Evolutionary conservation across 2,329 filamentous ascomycete species (phyloP).

Genomic region (Pseudogymnoascus sp.): DNA sequence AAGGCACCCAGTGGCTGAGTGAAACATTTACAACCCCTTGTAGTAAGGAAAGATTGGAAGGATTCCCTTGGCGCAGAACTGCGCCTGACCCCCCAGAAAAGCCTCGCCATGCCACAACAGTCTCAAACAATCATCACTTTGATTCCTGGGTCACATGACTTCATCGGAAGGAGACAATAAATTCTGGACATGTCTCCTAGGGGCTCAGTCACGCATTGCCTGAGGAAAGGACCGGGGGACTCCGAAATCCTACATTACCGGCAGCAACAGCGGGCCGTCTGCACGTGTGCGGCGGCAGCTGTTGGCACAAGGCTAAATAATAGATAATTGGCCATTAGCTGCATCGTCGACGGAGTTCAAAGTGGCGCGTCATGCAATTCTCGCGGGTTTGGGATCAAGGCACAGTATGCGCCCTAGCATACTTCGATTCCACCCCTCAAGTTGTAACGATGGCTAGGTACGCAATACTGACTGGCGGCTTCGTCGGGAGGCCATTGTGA

Average conservation of each 20-base stretch:
- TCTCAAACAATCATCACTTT: background rate
- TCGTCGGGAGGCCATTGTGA: constrained; percentile 4
- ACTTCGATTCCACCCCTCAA: background rate
- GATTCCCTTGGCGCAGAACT: background rate
- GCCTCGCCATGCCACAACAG: background rate
- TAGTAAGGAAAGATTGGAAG: background rate
- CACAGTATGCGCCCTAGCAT: background rate
- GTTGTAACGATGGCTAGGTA: background rate
- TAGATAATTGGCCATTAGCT: background rate
- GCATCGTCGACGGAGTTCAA: background rate
- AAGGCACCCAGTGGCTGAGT: background rate
- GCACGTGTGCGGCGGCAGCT: background rate
- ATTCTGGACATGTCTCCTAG: background rate
- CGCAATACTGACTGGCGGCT: background rate
- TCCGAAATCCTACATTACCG: background rate
- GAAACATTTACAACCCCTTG: background rate
- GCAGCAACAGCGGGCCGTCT: background rate
- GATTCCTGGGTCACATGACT: background rate
- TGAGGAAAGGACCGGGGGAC: background rate
- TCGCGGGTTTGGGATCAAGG: background rate
- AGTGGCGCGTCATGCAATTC: background rate
- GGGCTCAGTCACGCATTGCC: background rate
- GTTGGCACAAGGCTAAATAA: background rate
- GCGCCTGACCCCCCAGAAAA: background rate
- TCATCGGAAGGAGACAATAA: background rate